Percentiles rank a stretch among this genome's conserved stretches.
Conservation (phyloP, 306 rosid species). For the Malus sylvestris region DNA sequence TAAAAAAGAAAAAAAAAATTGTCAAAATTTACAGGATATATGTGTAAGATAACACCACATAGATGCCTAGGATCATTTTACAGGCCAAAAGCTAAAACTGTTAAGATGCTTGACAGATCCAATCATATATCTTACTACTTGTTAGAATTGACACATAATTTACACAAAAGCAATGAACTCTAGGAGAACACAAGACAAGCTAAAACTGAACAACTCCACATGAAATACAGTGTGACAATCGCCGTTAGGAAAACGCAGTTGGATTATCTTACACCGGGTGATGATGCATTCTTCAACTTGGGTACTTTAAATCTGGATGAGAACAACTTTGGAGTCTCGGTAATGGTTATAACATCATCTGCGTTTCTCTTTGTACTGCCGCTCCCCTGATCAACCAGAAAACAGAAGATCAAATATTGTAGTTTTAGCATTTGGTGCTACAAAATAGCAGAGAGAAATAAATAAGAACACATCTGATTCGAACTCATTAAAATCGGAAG, state of each 20-base stretch:
- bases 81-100: not conserved
- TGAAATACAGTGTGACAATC: not conserved
- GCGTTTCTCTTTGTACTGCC: constrained; percentile 55
- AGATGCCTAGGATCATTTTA: no score
- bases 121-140: not conserved
- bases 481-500: not conserved
- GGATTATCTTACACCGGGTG: constrained; percentile 9
- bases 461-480: not conserved
- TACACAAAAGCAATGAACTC: constrained; percentile 19
- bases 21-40: not conserved
- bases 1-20: not conserved
- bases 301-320: constrained; percentile 72
- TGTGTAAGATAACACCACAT: not conserved
- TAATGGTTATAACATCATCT: constrained; percentile 11
- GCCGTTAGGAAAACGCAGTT: no score
- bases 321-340: constrained; percentile 53
- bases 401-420: not conserved
- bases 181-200: not conserved
- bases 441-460: not conserved
- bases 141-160: constrained; percentile 13
- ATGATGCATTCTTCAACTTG: constrained; percentile 49
- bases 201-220: not conserved
- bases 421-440: not conserved
- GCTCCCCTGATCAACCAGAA: constrained; percentile 35
- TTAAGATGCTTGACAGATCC: not conserved